These are phyloP conservation scores for Nakataea oryzae DNA, from an alignment of 2,329 filamentous ascomycete species.

Conservation along the genomic window DNA sequence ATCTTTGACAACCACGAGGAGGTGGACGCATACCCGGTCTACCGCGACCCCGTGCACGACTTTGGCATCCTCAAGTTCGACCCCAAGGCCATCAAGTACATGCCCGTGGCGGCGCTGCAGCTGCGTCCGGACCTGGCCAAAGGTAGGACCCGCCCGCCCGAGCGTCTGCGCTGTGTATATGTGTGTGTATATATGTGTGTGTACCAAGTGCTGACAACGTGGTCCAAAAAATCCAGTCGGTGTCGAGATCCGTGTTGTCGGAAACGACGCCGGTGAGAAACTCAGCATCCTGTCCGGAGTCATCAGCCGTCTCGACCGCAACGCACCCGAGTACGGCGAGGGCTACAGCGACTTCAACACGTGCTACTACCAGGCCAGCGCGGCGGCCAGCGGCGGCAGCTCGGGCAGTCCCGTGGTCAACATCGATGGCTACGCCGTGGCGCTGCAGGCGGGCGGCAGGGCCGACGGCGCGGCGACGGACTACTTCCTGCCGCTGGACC, in stretches of 20 bases:
- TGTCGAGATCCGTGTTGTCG: constrained; percentile 89
- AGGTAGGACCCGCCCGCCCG: constrained; percentile 22
- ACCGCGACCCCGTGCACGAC: constrained; percentile 96
- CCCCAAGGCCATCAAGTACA: constrained; percentile 92
- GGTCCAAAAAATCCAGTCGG: constrained; percentile 45
- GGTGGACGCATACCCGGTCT: constrained; percentile 92
- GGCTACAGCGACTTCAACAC: constrained; percentile 97
- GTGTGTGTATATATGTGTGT: too few relatives aligned
- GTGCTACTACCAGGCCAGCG: constrained; percentile 95
- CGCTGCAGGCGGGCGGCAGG: constrained; percentile 85
- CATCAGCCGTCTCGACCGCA: constrained; percentile 89
- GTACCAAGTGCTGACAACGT: not conserved
- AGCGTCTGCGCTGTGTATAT: too few relatives aligned
- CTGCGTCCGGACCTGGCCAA: constrained; percentile 78
- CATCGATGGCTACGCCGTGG: constrained; percentile 83
- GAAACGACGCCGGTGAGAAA: constrained; percentile 90
- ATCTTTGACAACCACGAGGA: constrained; percentile 98
- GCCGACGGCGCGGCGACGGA: constrained; percentile 94
- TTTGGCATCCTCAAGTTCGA: constrained; percentile 97
- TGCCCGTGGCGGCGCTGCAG: constrained; percentile 72
- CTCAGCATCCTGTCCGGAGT: constrained; percentile 95
- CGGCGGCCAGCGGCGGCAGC: constrained; percentile 90
- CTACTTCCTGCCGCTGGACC: constrained; percentile 90
- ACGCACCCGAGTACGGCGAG: constrained; percentile 95
- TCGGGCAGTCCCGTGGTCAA: constrained; percentile 98